These are phyloP conservation scores for Lipomyces oligophaga DNA, from an alignment of 805 yeast species.

Conservation along the genomic window DNA sequence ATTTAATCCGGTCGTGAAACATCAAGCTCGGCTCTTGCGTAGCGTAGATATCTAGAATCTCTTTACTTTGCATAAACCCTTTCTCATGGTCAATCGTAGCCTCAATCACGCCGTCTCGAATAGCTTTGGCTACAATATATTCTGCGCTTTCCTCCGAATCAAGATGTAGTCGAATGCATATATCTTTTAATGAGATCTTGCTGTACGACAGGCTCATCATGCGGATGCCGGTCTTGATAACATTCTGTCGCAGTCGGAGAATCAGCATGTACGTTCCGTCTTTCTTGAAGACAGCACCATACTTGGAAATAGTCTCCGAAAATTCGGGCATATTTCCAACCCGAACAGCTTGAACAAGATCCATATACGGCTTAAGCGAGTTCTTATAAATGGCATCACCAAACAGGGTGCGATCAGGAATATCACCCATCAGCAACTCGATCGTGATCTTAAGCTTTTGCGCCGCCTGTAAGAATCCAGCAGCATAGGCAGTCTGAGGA, in stretches of 20 bases:
- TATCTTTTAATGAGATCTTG: constrained; percentile 85
- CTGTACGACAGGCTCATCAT: constrained; percentile 88
- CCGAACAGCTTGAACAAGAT: constrained; percentile 86
- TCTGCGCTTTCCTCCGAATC: constrained; percentile 96
- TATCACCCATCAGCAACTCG: constrained; percentile 92
- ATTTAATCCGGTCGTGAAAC: constrained; percentile 89
- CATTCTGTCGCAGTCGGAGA: constrained; percentile 88
- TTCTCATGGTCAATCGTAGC: constrained; percentile 86
- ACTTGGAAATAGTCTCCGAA: constrained; percentile 61
- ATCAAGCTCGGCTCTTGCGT: constrained; percentile 81
- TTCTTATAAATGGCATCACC: constrained; percentile 57
- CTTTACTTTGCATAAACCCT: constrained; percentile 89
- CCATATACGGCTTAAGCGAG: constrained; percentile 74
- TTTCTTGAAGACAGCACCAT: constrained; percentile 56
- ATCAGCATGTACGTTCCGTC: constrained; percentile 85
- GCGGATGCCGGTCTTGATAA: constrained; percentile 95
- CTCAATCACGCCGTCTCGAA: constrained; percentile 95
- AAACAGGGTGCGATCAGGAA: constrained; percentile 84
- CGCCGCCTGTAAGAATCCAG: constrained; percentile 86
- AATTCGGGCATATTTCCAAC: constrained; percentile 84
- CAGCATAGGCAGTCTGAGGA: constrained; percentile 80
- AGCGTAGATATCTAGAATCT: constrained; percentile 78
- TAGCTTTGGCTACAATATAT: constrained; percentile 93
- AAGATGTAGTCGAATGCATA: constrained; percentile 84
- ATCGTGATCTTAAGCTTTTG: constrained; percentile 82